Evolutionary conservation across 495 filamentous ascomycete species (phyloP), one percentile per base, ranked within the genome.

Genomic region (Delitschia confertaspora): DNA sequence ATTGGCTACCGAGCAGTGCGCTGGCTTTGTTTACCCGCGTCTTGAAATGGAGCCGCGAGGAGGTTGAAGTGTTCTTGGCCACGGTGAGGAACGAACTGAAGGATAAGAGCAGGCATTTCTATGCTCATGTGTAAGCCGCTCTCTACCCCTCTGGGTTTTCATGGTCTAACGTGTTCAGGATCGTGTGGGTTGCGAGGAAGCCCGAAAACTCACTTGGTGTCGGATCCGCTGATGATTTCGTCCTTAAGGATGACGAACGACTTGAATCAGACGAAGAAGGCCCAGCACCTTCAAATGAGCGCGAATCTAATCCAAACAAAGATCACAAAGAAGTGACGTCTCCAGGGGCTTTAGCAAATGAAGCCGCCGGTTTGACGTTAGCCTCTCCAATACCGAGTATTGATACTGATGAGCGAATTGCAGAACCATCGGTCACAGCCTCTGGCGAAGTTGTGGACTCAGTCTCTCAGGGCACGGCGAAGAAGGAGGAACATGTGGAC

Each of bases 61-160:
- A 56, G 22, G 56, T 61, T 2, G 64, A 65, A 37, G 33, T 59
- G 13, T 51, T 65, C 31, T 36, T 65, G 9, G 47, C 54, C 1
- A 47, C 49, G 9, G 45, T 57, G 9, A 47, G 55, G 14, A 47
- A 38, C 14, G 60, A 59, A 14, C 30, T 63, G 6, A 54, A 55
- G 24, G 22, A 55, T 6, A 55, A 51, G 21, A 10, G 34, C 13
- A 36, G 46, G 10, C 52, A 55, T 27, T 51, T 55, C 18, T 55
- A 49, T 34, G 42, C 30, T 4, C 31, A 42, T 20, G 29, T 47
- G 52, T 55, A 26, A 50, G 52, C 38, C 11, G 6, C n/a, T n/a
- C n/a, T n/a, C n/a, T n/a, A n/a, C n/a, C 33, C 33, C 4, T 13
- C 33, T 2, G 33, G 8, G 10, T 36, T 19, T 20, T 36, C 33